Evolutionary conservation across 108 stramenopile genomes (phyloP).

Genomic region (Cylindrotheca closterium): DNA sequence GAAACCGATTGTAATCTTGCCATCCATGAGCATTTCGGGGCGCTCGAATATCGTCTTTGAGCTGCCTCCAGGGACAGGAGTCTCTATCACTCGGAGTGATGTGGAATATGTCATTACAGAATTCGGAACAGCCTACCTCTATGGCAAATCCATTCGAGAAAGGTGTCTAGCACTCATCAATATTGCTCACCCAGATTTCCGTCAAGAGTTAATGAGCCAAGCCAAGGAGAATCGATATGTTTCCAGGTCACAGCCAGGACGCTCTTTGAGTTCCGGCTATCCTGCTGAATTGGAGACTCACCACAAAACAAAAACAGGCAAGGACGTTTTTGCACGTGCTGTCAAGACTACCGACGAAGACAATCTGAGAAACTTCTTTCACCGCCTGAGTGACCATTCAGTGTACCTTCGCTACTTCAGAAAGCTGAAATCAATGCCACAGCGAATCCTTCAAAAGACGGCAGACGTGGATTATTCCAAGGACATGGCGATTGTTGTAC

Average conservation of each 20-base stretch:
- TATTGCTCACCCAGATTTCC: constrained; percentile 42
- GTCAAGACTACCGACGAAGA: constrained; percentile 38
- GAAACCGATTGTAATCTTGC: constrained; percentile 31
- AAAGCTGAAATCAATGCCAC: constrained; percentile 32
- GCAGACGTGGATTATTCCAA: constrained; percentile 34
- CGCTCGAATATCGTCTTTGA: constrained; percentile 37
- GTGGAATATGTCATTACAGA: constrained; percentile 42
- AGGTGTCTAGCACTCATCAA: constrained; percentile 37
- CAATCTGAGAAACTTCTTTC: constrained; percentile 27
- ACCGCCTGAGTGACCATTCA: constrained; percentile 34
- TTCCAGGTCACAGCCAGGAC: constrained; percentile 17
- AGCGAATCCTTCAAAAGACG: constrained; percentile 34
- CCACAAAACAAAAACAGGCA: constrained; percentile 27
- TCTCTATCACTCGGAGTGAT: constrained; percentile 33
- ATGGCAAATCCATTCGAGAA: constrained; percentile 41
- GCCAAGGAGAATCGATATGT: constrained; percentile 29
- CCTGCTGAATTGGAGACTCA: constrained; percentile 23
- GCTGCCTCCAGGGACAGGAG: constrained; percentile 35
- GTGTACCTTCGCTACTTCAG: constrained; percentile 40
- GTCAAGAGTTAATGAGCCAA: constrained; percentile 24
- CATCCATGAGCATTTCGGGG: constrained; percentile 28
- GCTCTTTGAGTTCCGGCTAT: constrained; percentile 13
- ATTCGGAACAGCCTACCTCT: constrained; percentile 30
- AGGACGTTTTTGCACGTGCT: constrained; percentile 23
- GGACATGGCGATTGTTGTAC: constrained; percentile 40